Base-by-base conservation (phyloP, 1,284 basidiomycete genomes). In the Porphyrellus sp. region DNA sequence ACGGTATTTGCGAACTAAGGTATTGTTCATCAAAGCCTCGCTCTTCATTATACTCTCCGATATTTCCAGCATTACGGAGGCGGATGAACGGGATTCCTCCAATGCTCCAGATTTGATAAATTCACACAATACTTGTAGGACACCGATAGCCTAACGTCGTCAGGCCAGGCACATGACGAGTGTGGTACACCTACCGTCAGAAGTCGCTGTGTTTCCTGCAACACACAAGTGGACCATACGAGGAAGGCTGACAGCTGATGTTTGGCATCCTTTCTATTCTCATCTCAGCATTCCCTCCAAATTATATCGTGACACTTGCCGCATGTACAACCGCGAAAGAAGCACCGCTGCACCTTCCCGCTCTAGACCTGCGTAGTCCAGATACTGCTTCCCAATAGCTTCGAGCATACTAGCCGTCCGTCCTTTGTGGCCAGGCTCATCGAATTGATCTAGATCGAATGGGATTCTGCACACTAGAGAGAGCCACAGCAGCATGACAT, bases 381-480 rank as follows among this genome's bases (percentile, higher is more conserved):
- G 73, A 55, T 86, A 82, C 20, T 67, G 64, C 59, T 83, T 85
- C 0, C 82, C 88, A 6, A 87, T 68, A 0, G 63, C 59, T 59
- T 93, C 84, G 8, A 95, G 69, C 31, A 69, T 59, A 52, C 62
- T 57, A n/a, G 82, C 77, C 31, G 84, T 81, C 58, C 74, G 64
- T 18, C 81, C 82, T 16, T 64, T 62, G 16, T 70, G 63, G 13
- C 75, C 74, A 12, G 65, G 67, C 48, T 84, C 80, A 63, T 94
- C 91, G 50, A 98, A 91, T 55, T 91, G 89, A 16, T 82, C 77
- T 42, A 99, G 75, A 65, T 92, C 86, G 68, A 99, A 99, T 0
- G 97, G 97, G 20, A 98, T 86, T 74, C 93, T 93, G 71, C 90
- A 90, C 47, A 98, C 88, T 16, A 99, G 80, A 16, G 93, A 91